A percentile compares a stretch with the other conserved stretches of the same genome.
Conservation (phyloP, 495 filamentous ascomycete species). For the Stereocaulon alpinum region DNA sequence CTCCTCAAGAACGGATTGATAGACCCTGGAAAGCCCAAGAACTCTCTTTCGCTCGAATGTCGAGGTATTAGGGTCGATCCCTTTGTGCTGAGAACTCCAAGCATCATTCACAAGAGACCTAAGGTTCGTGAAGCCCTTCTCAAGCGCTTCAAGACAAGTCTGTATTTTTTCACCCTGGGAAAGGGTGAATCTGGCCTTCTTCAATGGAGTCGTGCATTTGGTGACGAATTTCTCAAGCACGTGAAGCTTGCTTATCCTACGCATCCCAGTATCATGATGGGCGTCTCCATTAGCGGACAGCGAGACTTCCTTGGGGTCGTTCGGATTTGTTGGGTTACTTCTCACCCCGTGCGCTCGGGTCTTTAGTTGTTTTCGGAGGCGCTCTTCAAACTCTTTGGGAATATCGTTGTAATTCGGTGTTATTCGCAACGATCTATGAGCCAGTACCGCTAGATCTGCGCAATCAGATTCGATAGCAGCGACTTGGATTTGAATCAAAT, state of each 20-base stretch:
- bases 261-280: no score
- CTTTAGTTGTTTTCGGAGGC: background rate
- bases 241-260: background rate
- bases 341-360: no score
- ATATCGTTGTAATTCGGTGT: background rate
- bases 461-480: background rate
- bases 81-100: background rate
- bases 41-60: background rate
- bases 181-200: background rate
- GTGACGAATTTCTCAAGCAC: background rate
- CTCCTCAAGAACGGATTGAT: background rate
- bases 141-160: background rate
- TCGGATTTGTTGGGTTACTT: background rate
- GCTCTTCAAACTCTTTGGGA: background rate
- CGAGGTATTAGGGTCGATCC: background rate
- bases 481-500: background rate
- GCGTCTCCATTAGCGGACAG: no score
- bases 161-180: background rate
- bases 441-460: background rate
- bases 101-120: background rate
- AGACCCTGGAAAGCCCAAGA: background rate
- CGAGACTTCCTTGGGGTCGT: background rate
- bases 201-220: background rate
- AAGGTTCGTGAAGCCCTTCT: background rate
- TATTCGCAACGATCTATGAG: background rate